phyloP scores from a whole-genome alignment of 495 filamentous ascomycete genomes.

The Talaromyces proteolyticus region DNA sequence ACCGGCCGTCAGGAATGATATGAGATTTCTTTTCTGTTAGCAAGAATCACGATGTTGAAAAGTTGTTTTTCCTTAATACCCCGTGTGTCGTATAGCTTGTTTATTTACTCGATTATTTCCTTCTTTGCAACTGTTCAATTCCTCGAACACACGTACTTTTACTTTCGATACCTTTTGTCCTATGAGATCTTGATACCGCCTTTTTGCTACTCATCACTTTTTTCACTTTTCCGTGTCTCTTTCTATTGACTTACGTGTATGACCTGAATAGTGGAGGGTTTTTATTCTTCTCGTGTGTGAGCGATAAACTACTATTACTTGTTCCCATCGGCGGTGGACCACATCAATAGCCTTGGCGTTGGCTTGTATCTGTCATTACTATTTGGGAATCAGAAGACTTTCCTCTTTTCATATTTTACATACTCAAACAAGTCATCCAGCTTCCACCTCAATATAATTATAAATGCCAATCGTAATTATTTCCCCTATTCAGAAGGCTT shows the following conservation, averaged over 20 bases:
- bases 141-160: neutral
- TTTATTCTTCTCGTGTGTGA: neutral
- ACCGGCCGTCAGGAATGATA: too few relatives aligned
- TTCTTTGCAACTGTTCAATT: too few relatives aligned
- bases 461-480: too few relatives aligned
- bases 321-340: neutral
- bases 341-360: neutral
- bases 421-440: too few relatives aligned
- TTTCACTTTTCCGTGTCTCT: neutral
- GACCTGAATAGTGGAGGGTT: neutral
- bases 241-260: neutral
- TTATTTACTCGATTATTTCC: neutral
- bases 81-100: neutral
- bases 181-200: neutral
- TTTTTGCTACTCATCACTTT: too few relatives aligned
- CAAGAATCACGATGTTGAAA: neutral
- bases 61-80: neutral
- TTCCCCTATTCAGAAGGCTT: slow-evolving; percentile 8
- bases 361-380: neutral
- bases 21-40: too few relatives aligned
- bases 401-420: too few relatives aligned
- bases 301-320: neutral
- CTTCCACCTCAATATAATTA: too few relatives aligned
- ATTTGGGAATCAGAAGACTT: neutral
- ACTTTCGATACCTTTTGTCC: neutral